Conservation (phyloP, 2,329 filamentous ascomycete species). For the Lojkania enalia region DNA sequence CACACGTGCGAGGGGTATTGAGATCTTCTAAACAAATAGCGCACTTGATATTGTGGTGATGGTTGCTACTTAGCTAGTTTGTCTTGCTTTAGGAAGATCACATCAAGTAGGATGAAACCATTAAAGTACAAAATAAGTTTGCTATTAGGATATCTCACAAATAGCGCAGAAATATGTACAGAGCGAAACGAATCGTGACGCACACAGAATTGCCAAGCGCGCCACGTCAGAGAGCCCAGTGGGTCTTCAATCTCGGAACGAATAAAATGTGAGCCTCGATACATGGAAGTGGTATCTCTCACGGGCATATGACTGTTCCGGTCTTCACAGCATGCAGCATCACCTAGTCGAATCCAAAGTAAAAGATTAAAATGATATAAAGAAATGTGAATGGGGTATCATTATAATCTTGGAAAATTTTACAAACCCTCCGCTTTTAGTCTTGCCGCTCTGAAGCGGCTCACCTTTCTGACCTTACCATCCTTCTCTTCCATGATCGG, state of each 20-base stretch:
- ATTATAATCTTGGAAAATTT: neutral
- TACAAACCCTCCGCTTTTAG: conserved; percentile 48
- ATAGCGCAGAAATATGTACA: conserved; percentile 21
- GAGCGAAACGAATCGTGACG: conserved; percentile 34
- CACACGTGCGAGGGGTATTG: too few relatives aligned
- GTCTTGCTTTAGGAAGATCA: too few relatives aligned
- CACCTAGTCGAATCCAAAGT: neutral
- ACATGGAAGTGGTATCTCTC: conserved; percentile 41
- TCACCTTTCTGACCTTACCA: conserved; percentile 62
- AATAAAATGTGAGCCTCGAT: conserved; percentile 44
- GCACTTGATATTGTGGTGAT: too few relatives aligned
- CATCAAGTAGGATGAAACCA: too few relatives aligned
- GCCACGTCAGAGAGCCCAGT: conserved; percentile 39
- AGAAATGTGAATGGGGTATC: neutral
- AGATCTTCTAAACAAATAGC: too few relatives aligned
- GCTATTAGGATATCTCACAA: too few relatives aligned
- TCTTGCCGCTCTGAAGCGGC: conserved; percentile 73
- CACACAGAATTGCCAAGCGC: conserved; percentile 31
- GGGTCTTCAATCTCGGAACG: conserved; percentile 37
- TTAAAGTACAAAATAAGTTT: too few relatives aligned
- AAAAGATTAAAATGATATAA: neutral
- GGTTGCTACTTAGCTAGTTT: too few relatives aligned
- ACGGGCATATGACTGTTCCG: conserved; percentile 45
- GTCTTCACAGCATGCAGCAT: neutral
- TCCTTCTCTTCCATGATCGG: conserved; percentile 70